phyloP scores from a whole-genome alignment of 371 early-diverging fungal species.

The Gilbertella persicaria region DNA sequence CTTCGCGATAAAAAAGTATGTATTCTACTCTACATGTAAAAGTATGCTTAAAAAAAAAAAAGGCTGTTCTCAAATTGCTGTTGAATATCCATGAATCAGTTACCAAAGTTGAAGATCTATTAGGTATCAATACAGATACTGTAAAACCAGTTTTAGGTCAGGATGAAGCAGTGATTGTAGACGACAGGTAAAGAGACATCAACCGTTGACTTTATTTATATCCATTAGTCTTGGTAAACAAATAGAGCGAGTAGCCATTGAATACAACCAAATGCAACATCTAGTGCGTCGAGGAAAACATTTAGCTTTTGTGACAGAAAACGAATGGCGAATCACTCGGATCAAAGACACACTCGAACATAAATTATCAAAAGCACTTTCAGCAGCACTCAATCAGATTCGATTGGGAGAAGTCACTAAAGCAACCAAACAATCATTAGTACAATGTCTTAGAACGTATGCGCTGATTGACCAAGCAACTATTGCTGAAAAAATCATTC shows the following conservation, averaged over 20 bases:
- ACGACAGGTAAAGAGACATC: constrained; percentile 19
- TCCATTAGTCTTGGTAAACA: constrained; percentile 53
- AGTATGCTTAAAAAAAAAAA: too few relatives aligned
- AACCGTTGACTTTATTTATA: background rate
- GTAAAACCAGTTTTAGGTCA: constrained; percentile 15
- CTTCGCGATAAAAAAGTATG: constrained; percentile 77
- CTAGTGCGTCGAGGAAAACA: constrained; percentile 68
- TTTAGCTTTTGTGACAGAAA: constrained; percentile 72
- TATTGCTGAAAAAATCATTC: constrained; percentile 70
- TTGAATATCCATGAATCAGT: constrained; percentile 76
- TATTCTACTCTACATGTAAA: too few relatives aligned
- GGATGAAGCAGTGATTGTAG: constrained; percentile 6
- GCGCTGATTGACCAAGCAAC: constrained; percentile 72
- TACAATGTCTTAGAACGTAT: constrained; percentile 74
- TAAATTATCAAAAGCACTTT: constrained; percentile 53
- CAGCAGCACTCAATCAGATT: constrained; percentile 50
- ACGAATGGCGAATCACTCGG: constrained; percentile 77
- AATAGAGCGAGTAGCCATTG: constrained; percentile 85
- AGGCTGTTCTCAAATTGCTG: constrained; percentile 66
- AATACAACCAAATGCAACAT: constrained; percentile 84
- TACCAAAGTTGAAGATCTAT: constrained; percentile 72
- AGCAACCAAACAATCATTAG: constrained; percentile 57
- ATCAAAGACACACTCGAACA: constrained; percentile 72
- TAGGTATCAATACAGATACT: constrained; percentile 56
- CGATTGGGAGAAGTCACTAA: constrained; percentile 33